Evolutionary conservation across 805 yeast genomes (phyloP).

Genomic region (Deakozyma indianensis): DNA sequence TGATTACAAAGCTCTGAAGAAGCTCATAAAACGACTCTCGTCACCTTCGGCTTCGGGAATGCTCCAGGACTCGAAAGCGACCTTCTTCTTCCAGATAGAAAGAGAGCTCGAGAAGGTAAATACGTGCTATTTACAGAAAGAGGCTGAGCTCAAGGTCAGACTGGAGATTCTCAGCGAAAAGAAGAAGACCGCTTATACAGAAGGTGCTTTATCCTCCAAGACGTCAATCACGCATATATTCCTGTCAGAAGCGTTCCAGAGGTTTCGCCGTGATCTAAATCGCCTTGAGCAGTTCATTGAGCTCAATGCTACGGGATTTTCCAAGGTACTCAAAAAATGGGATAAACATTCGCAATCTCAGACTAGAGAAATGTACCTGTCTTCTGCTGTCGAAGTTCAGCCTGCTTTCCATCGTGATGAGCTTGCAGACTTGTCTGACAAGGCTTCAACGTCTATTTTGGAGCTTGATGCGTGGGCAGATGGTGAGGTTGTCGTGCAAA

Average conservation of each 20-base stretch:
- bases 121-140: slow-evolving; percentile 80
- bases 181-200: slow-evolving; percentile 35
- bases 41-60: slow-evolving; percentile 32
- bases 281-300: slow-evolving; percentile 88
- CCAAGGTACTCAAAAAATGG: slow-evolving; percentile 94
- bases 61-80: slow-evolving; percentile 80
- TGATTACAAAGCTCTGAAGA: slow-evolving; percentile 86
- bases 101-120: slow-evolving; percentile 94
- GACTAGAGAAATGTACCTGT: slow-evolving; percentile 80
- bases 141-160: slow-evolving; percentile 69
- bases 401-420: slow-evolving; percentile 90
- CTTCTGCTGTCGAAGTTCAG: slow-evolving; percentile 89
- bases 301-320: slow-evolving; percentile 88
- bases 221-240: slow-evolving; percentile 69
- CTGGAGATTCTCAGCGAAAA: slow-evolving; percentile 64
- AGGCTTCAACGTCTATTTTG: slow-evolving; percentile 33
- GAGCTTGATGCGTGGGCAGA: slow-evolving; percentile 63
- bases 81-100: slow-evolving; percentile 76
- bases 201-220: slow-evolving; percentile 35
- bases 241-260: slow-evolving; percentile 74
- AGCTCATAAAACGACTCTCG: slow-evolving; percentile 73
- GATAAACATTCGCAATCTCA: slow-evolving; percentile 92
- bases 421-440: slow-evolving; percentile 70
- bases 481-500: slow-evolving; percentile 27
- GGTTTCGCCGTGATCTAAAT: slow-evolving; percentile 77